Conservation (phyloP, 1,284 basidiomycete genomes). For the Leccinum fallax region DNA sequence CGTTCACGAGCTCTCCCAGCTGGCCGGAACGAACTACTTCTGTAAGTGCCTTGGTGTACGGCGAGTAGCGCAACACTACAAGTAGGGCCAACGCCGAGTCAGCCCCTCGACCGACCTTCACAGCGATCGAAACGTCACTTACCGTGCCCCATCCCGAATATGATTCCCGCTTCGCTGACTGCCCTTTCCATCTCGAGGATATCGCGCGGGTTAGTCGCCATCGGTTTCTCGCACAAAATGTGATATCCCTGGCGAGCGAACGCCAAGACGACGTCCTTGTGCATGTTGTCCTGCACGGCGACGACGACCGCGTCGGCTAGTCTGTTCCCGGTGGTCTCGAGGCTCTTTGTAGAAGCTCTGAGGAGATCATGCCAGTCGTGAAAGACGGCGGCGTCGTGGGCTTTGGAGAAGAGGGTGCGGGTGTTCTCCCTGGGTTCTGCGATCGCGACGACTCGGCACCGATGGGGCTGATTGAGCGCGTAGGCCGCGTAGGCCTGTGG, state of each 20-base stretch:
- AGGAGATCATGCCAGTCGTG: constrained; percentile 72
- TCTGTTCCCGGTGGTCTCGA: constrained; percentile 60
- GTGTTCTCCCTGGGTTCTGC: constrained; percentile 79
- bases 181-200: constrained; percentile 76
- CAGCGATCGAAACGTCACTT: constrained; percentile 32
- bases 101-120: neutral
- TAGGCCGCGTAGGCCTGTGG: constrained; percentile 69
- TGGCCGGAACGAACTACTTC: constrained; percentile 69
- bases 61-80: constrained; percentile 84
- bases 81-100: neutral
- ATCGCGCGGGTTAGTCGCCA: constrained; percentile 76
- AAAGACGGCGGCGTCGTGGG: constrained; percentile 67
- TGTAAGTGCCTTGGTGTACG: constrained; percentile 73
- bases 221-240: constrained; percentile 89
- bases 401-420: constrained; percentile 54
- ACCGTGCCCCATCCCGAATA: constrained; percentile 90
- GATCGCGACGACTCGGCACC: constrained; percentile 77
- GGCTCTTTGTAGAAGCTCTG: constrained; percentile 64
- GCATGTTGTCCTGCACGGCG: constrained; percentile 77
- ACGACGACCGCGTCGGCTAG: constrained; percentile 82
- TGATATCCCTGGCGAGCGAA: constrained; percentile 83
- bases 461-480: constrained; percentile 58
- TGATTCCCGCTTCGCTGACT: constrained; percentile 63
- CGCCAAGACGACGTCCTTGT: constrained; percentile 69
- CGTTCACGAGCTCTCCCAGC: constrained; percentile 78